phyloP scores from a whole-genome alignment of 192 early-diverging fungal genomes.

The Coemansia sp. region DNA sequence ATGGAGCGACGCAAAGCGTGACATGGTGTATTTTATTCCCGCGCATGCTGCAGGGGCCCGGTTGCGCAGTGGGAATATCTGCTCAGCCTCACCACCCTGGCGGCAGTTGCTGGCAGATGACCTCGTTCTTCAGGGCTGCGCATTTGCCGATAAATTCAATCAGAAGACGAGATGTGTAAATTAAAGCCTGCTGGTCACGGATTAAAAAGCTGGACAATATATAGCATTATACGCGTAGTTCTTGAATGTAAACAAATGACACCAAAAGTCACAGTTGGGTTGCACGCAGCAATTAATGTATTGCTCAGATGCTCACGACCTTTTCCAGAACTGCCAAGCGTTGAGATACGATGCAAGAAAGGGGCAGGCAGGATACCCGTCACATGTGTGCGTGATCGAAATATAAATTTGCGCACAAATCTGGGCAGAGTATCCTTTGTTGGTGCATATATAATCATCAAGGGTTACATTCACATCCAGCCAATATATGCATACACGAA shows the following conservation, averaged over 20 bases:
- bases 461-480: neutral
- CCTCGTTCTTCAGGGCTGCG: neutral
- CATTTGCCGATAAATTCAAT: neutral
- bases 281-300: constrained; percentile 4
- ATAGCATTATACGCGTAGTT: neutral
- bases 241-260: neutral
- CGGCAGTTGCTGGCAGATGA: neutral
- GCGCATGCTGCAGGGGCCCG: constrained; percentile 4
- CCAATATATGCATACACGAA: neutral
- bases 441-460: neutral
- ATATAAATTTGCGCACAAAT: neutral
- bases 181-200: neutral
- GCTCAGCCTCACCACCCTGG: neutral
- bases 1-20: neutral
- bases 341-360: neutral
- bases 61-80: neutral
- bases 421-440: neutral
- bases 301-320: neutral
- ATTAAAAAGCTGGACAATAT: neutral
- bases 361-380: neutral
- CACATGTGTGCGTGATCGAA: constrained; percentile 3
- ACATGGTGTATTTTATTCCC: constrained; percentile 1
- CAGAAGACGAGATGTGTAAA: neutral
- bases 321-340: neutral
- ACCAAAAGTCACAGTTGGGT: neutral